Conservation (phyloP, 768 basidiomycete genomes). For the Psilocybe tampanensis region DNA sequence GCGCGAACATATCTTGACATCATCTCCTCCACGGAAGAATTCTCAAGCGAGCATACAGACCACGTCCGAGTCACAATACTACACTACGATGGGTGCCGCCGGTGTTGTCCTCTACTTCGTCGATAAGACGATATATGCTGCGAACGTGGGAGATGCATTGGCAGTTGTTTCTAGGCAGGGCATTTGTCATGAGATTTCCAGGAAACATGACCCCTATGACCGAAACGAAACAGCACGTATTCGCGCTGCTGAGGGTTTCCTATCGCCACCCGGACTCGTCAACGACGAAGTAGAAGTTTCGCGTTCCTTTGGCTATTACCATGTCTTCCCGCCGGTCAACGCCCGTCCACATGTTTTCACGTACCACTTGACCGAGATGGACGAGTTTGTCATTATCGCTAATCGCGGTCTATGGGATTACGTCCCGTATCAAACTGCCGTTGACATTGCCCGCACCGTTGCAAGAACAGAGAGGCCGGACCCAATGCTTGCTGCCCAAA, state of each 20-base stretch:
- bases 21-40: slow-evolving; percentile 59
- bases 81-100: slow-evolving; percentile 72
- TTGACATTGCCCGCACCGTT: slow-evolving; percentile 90
- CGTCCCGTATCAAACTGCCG: slow-evolving; percentile 92
- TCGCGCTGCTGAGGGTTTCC: slow-evolving; percentile 90
- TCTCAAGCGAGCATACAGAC: slow-evolving; percentile 61
- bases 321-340: slow-evolving; percentile 88
- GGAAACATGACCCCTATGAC: slow-evolving; percentile 89
- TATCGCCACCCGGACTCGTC: slow-evolving; percentile 87
- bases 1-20: slow-evolving; percentile 63
- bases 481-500: slow-evolving; percentile 88
- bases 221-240: slow-evolving; percentile 85
- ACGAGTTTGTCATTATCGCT: slow-evolving; percentile 96
- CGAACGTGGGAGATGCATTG: slow-evolving; percentile 86
- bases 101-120: slow-evolving; percentile 87
- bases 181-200: slow-evolving; percentile 71
- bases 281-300: slow-evolving; percentile 92
- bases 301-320: slow-evolving; percentile 93
- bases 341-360: slow-evolving; percentile 78
- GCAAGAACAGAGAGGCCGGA: slow-evolving; percentile 67
- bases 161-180: slow-evolving; percentile 86
- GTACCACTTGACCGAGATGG: slow-evolving; percentile 74
- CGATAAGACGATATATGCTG: slow-evolving; percentile 81
- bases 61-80: slow-evolving; percentile 49
- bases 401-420: slow-evolving; percentile 94